Base-by-base conservation (phyloP, 2,329 filamentous ascomycete genomes). In the Sporothrix euskadiensis region DNA sequence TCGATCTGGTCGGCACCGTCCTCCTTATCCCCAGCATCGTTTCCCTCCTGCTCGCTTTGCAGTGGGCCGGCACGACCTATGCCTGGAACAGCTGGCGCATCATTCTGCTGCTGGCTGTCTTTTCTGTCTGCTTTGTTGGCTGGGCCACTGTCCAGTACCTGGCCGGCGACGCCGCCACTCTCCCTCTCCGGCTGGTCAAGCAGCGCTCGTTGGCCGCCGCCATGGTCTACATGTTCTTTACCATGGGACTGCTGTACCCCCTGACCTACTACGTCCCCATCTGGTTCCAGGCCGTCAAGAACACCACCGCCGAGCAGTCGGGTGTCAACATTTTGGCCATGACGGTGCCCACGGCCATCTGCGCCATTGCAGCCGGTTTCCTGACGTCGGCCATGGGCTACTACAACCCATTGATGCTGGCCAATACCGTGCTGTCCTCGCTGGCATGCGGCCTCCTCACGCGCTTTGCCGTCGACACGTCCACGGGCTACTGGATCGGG, bases 21-120 rank as follows among this genome's bases (percentile, higher is more conserved):
- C 26, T 76, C n/a, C 26, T 75, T 41, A 41, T 76, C 8, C 73
- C 75, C 4, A 75, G 81, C 30, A 82, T 85, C 30, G 79, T 85
- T 72, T 85, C 82, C 73, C 81, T 86, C 14, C 78, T 87, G 3
- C 79, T 87, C 8, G 85, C 85, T 3, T 79, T 87, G 22, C 83
- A 86, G 75, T 86, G 84, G 84, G 83, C 82, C 72, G 83, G 82
- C 47, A 81, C 78, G 16, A 79, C 77, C n/a, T 83, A 84, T 71
- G 75, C 78, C 0, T 85, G 83, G 83, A 76, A 75, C 69, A 79
- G 74, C 73, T 81, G 80, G 74, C 79, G 81, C 52, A 80, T 84
- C 72, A 81, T 84, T 63, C 76, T 80, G 22, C 78, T 84, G 14
- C 79, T 83, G 19, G 78, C 79, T 49, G 65, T 82, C n/a, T 82